These are phyloP conservation scores for Aschersonia sp. DNA, from an alignment of 2,329 filamentous ascomycete genomes.

Conservation along the genomic window DNA sequence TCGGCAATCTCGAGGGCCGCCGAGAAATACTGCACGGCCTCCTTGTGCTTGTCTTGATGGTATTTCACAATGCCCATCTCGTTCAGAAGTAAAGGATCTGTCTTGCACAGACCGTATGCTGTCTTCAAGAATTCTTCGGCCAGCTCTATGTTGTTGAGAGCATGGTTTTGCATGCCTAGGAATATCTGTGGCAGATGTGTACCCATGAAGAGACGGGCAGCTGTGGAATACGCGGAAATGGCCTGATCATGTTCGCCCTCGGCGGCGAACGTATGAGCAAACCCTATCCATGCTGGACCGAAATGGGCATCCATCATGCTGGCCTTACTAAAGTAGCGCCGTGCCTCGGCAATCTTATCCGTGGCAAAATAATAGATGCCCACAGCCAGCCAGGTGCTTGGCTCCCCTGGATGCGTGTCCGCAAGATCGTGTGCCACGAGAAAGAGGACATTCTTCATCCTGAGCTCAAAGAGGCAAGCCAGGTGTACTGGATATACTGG, in stretches of 20 bases:
- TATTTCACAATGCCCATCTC: slow-evolving; percentile 95
- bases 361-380: slow-evolving; percentile 90
- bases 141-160: slow-evolving; percentile 84
- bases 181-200: slow-evolving; percentile 94
- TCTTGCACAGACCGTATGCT: slow-evolving; percentile 68
- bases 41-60: slow-evolving; percentile 66
- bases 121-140: slow-evolving; percentile 91
- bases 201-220: slow-evolving; percentile 86
- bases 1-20: slow-evolving; percentile 64
- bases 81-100: slow-evolving; percentile 82
- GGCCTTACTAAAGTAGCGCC: slow-evolving; percentile 92
- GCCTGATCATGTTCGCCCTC: slow-evolving; percentile 98
- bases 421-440: slow-evolving; percentile 84
- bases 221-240: slow-evolving; percentile 93
- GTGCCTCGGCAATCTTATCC: slow-evolving; percentile 78
- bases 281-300: slow-evolving; percentile 95
- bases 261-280: slow-evolving; percentile 93
- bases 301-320: slow-evolving; percentile 97
- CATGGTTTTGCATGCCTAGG: slow-evolving; percentile 95
- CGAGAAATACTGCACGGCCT: slow-evolving; percentile 64
- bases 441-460: slow-evolving; percentile 77
- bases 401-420: slow-evolving; percentile 80
- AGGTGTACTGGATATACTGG: slow-evolving; percentile 80
- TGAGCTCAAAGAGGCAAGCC: slow-evolving; percentile 78
- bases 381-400: slow-evolving; percentile 86